A percentile compares a stretch with the other conserved stretches of the same genome.
phyloP scores from a whole-genome alignment of 306 rosid genomes.

The Ziziphus jujuba region DNA sequence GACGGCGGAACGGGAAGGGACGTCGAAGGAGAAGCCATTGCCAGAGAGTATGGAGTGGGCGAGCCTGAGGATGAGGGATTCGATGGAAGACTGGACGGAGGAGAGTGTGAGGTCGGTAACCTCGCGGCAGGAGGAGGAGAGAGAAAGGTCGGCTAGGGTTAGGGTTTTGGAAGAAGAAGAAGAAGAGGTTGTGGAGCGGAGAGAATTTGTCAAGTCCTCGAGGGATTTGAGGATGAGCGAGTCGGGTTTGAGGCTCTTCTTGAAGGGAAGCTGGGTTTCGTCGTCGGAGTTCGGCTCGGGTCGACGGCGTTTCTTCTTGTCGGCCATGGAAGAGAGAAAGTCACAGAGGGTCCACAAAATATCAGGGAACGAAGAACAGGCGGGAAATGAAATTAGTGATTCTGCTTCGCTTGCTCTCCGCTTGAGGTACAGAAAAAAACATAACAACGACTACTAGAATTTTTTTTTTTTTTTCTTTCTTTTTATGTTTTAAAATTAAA shows the following conservation, averaged over 20 bases:
- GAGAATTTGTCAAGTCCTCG: slow-evolving; percentile 22
- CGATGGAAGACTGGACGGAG: slow-evolving; percentile 67
- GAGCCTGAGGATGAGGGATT: slow-evolving; percentile 46
- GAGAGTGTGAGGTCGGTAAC: slow-evolving; percentile 70
- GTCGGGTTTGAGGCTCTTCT: slow-evolving; percentile 41
- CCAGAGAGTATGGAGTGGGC: slow-evolving; percentile 74
- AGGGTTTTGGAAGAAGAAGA: slow-evolving; percentile 55
- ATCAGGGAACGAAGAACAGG: neutral
- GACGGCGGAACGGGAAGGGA: slow-evolving; percentile 83
- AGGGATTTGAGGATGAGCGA: slow-evolving; percentile 39
- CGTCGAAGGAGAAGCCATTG: slow-evolving; percentile 75
- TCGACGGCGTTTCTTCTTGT: slow-evolving; percentile 56
- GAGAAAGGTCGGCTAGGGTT: slow-evolving; percentile 70
- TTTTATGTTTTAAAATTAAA: no score
- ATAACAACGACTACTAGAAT: no score
- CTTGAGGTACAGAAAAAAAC: no score
- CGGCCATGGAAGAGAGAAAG: slow-evolving; percentile 36
- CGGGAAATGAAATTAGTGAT: slow-evolving; percentile 2
- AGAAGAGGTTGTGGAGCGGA: slow-evolving; percentile 26
- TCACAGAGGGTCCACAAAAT: neutral
- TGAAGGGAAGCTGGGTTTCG: slow-evolving; percentile 42
- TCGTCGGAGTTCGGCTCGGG: slow-evolving; percentile 33
- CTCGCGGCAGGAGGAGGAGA: slow-evolving; percentile 72
- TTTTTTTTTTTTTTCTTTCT: no score
- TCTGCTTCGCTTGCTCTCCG: no score